Evolutionary conservation across 148 eudicot genomes (phyloP).

Genomic region (Fagopyrum tataricum): DNA sequence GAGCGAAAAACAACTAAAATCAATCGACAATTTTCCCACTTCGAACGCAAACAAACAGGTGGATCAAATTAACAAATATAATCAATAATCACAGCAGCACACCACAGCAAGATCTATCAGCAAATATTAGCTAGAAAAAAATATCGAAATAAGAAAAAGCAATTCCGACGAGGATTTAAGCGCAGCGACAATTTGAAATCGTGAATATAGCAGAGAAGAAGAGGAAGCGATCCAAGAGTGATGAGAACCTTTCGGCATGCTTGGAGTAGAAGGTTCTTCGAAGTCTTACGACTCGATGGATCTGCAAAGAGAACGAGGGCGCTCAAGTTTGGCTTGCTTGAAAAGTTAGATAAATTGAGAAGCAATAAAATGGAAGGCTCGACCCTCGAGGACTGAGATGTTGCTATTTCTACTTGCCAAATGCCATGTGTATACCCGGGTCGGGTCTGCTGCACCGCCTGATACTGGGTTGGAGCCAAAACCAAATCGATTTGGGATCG

Average conservation of each 20-base stretch:
- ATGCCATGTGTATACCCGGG: not conserved
- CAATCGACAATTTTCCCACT: not conserved
- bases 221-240: not conserved
- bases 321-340: not conserved
- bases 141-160: not conserved
- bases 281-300: not conserved
- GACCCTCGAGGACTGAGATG: not conserved
- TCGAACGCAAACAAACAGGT: not conserved
- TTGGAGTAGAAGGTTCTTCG: conserved; percentile 2
- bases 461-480: too few species aligned
- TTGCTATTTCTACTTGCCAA: not conserved
- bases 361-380: not conserved
- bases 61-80: not conserved
- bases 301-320: conserved; percentile 2
- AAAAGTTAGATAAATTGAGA: not conserved
- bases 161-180: not conserved
- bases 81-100: not conserved
- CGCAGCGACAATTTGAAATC: not conserved
- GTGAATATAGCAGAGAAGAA: not conserved
- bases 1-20: not conserved
- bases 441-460: not conserved
- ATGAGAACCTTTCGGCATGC: conserved; percentile 4
- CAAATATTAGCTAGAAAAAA: not conserved
- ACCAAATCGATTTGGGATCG: too few species aligned
- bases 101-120: not conserved